Percentiles rank a stretch among this genome's conserved stretches.
Conservation (phyloP, 345 rosid species). For the Geranium rotundifolium region DNA sequence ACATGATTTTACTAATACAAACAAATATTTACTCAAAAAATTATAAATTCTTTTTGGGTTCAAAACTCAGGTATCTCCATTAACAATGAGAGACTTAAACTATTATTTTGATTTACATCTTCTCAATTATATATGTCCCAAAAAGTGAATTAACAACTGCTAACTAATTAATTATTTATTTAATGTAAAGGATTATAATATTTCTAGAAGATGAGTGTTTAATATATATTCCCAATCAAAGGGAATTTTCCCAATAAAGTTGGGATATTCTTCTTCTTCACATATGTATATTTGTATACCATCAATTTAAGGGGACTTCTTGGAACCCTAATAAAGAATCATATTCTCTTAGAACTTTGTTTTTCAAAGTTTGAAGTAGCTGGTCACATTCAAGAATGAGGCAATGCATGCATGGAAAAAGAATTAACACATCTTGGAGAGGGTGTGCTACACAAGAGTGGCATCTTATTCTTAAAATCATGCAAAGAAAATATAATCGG, state of each 20-base stretch:
- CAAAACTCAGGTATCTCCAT: no score
- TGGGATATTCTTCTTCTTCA: background rate
- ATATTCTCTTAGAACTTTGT: background rate
- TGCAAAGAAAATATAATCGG: background rate
- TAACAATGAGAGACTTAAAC: no score
- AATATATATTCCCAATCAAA: background rate
- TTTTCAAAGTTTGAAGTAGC: background rate
- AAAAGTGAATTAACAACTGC: no score
- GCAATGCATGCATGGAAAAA: background rate
- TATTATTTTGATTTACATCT: no score
- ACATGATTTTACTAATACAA: no score
- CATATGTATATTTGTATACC: background rate
- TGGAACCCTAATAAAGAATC: background rate
- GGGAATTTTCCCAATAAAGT: background rate
- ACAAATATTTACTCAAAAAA: background rate
- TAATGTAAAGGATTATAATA: no score
- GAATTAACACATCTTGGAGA: background rate
- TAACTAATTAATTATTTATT: no score
- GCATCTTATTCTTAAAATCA: background rate
- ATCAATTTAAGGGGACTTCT: background rate
- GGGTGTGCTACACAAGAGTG: background rate
- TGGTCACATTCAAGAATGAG: background rate
- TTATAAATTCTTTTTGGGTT: no score
- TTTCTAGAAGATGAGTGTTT: background rate
- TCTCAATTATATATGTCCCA: no score